Percentiles rank a stretch among this genome's conserved stretches.
Conservation (phyloP, 345 rosid species). For the Dovyalis caffra region DNA sequence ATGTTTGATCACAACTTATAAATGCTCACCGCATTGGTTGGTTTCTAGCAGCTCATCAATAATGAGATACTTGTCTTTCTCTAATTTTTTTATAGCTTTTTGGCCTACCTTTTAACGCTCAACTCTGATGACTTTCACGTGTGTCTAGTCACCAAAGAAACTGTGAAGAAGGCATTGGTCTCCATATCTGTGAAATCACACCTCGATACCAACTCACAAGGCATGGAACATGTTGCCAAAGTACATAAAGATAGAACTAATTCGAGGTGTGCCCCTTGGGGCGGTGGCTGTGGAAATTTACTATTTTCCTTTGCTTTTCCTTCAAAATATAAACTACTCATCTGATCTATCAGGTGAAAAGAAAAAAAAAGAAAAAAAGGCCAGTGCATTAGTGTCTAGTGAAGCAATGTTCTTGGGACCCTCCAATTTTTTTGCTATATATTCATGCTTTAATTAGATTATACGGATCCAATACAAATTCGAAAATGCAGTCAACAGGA, state of each 20-base stretch:
- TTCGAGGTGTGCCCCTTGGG: neutral
- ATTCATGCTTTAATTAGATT: neutral
- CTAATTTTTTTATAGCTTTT: neutral
- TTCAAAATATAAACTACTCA: neutral
- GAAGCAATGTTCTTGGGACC: neutral
- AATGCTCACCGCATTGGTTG: neutral
- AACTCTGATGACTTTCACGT: slow-evolving; percentile 4
- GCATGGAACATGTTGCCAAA: slow-evolving; percentile 31
- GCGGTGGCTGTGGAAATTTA: slow-evolving; percentile 5
- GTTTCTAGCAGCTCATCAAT: neutral
- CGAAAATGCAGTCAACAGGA: neutral
- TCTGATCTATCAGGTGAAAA: too few relatives aligned
- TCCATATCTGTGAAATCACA: neutral
- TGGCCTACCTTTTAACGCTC: neutral
- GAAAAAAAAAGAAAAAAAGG: neutral
- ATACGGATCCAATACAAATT: neutral
- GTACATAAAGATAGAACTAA: slow-evolving; percentile 8
- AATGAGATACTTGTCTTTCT: neutral
- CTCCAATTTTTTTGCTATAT: neutral
- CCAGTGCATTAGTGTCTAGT: neutral
- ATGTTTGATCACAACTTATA: neutral
- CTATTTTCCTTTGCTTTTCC: slow-evolving; percentile 1
- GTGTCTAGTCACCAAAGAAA: slow-evolving; percentile 4
- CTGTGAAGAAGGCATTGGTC: neutral
- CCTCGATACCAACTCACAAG: slow-evolving; percentile 14